Percentiles rank a stretch among this genome's conserved stretches.
Evolutionary conservation across 208 protist genomes (phyloP).

Genomic region (Leishmania aethiopica): DNA sequence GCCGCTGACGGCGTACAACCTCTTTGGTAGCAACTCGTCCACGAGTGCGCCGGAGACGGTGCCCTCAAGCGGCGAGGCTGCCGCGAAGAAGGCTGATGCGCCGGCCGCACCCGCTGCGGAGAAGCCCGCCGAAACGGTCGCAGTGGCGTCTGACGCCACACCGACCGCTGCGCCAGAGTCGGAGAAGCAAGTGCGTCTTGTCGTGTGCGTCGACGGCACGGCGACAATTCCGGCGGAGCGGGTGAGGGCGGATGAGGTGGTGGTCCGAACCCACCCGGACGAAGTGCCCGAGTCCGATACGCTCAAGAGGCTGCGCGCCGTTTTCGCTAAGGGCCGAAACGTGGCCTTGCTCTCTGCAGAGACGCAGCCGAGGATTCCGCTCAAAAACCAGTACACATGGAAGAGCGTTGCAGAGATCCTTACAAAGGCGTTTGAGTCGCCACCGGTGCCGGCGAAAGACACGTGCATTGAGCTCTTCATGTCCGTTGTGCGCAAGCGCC

Average conservation of each 20-base stretch:
- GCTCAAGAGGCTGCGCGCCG: constrained; percentile 26
- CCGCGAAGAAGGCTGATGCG: neutral
- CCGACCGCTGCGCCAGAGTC: neutral
- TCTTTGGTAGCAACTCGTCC: neutral
- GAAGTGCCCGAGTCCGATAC: constrained; percentile 29
- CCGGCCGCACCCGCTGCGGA: neutral
- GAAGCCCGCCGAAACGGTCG: neutral
- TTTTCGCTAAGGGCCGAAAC: constrained; percentile 38
- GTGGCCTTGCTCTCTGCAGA: constrained; percentile 49
- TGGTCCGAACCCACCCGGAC: constrained; percentile 13
- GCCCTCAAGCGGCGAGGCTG: neutral
- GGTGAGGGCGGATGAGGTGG: constrained; percentile 31
- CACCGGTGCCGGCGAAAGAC: constrained; percentile 11
- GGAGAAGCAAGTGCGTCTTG: constrained; percentile 25
- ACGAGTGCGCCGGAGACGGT: neutral
- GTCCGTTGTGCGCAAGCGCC: constrained; percentile 46
- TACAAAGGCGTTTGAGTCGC: constrained; percentile 21
- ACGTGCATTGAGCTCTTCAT: constrained; percentile 55
- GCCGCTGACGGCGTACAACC: constrained; percentile 22
- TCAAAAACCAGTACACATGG: constrained; percentile 56
- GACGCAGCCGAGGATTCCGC: constrained; percentile 25
- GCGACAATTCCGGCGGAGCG: constrained; percentile 10
- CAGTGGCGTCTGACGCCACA: neutral
- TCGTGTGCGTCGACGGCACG: constrained; percentile 28
- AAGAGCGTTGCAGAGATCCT: constrained; percentile 31